Evolutionary conservation across 129 eudicot genomes (phyloP).

Genomic region (Ambrosia trifida): DNA sequence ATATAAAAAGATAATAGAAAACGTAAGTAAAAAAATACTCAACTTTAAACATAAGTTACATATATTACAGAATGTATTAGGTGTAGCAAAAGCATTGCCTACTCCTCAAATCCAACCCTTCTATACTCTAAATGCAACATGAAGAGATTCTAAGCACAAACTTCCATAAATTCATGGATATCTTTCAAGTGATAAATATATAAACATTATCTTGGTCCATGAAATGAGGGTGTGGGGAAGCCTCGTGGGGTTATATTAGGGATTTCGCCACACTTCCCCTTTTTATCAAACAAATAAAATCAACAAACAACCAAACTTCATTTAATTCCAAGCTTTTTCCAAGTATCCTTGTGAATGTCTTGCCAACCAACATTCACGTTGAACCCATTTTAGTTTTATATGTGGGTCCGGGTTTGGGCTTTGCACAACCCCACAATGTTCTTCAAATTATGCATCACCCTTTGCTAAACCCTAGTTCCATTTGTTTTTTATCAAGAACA

Average conservation of each 20-base stretch:
- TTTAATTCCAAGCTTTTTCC: slow-evolving; percentile 30
- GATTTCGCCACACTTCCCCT: slow-evolving; percentile 4
- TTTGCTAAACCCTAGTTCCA: slow-evolving; percentile 44
- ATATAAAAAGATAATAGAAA: not conserved
- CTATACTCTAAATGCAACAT: slow-evolving; percentile 15
- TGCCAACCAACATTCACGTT: slow-evolving; percentile 99
- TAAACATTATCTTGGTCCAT: slow-evolving; percentile 39
- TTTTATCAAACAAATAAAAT: slow-evolving; percentile 20
- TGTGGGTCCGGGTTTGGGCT: slow-evolving; percentile 50
- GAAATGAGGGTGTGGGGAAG: slow-evolving; percentile 41
- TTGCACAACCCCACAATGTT: slow-evolving; percentile 29
- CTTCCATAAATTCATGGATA: slow-evolving; percentile 39
- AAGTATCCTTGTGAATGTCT: slow-evolving; percentile 72
- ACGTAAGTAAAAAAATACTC: not conserved
- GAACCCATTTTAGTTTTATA: slow-evolving; percentile 58
- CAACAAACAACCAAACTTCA: slow-evolving; percentile 14
- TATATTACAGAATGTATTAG: not conserved
- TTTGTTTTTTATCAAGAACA: slow-evolving; percentile 11
- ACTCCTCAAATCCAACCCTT: slow-evolving; percentile 6
- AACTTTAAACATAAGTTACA: slow-evolving; percentile 11
- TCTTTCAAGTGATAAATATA: slow-evolving; percentile 29
- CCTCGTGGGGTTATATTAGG: slow-evolving; percentile 31
- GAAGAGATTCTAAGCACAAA: slow-evolving; percentile 38
- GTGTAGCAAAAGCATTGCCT: slow-evolving; percentile 17
- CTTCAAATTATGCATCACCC: slow-evolving; percentile 13